Percentiles rank a stretch among this genome's conserved stretches.
Conservation (phyloP, 83 land plant species). For the Thuja plicata region DNA sequence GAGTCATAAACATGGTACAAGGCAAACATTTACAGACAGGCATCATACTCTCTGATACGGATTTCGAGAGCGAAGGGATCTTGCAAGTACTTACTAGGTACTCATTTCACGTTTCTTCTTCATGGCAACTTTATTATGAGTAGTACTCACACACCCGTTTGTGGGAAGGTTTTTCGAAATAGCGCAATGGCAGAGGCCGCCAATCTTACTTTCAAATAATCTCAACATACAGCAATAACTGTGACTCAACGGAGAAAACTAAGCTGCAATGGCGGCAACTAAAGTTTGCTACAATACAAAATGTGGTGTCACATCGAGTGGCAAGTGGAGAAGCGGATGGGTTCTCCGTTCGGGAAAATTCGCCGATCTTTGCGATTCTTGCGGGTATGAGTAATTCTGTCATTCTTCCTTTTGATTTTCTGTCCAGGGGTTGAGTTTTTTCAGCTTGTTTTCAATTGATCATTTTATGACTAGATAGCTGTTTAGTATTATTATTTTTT, state of each 20-base stretch:
- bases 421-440: background rate
- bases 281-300: conserved; percentile 56
- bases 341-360: conserved; percentile 47
- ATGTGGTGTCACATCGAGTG: conserved; percentile 42
- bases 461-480: background rate
- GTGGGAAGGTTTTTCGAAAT: background rate
- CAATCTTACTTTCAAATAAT: background rate
- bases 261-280: background rate
- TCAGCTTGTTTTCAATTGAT: background rate
- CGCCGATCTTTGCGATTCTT: conserved; percentile 62
- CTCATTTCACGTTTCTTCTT: background rate
- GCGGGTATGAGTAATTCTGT: conserved; percentile 38
- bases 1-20: too few species aligned
- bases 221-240: background rate
- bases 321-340: conserved; percentile 54
- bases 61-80: too few species aligned
- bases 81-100: too few species aligned
- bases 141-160: background rate
- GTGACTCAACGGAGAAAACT: background rate
- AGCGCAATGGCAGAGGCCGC: background rate
- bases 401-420: background rate
- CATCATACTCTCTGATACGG: too few species aligned
- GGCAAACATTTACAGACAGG: too few species aligned
- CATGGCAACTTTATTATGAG: background rate
- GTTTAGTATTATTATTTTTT: too few species aligned